Evolutionary conservation across 2,329 filamentous ascomycete species (phyloP).

Genomic region (Purpureocillium lavendulum): DNA sequence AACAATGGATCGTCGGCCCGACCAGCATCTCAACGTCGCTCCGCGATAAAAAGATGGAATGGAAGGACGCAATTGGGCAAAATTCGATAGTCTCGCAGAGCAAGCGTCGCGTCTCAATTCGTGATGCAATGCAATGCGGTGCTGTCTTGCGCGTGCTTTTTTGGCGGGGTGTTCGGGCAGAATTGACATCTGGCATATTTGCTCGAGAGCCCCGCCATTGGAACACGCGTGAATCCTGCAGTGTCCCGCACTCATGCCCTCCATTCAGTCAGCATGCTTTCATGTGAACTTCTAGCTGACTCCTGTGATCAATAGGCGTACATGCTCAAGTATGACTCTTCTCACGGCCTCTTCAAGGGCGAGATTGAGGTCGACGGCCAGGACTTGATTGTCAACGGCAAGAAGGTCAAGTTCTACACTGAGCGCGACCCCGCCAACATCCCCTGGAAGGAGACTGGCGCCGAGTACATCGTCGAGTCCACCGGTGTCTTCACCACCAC

Average conservation of each 20-base stretch:
- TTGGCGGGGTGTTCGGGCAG: too few relatives aligned
- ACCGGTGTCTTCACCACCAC: constrained; percentile 99
- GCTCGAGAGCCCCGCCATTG: too few relatives aligned
- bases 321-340: constrained; percentile 99
- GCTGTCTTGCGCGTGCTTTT: too few relatives aligned
- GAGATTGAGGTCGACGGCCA: constrained; percentile 63
- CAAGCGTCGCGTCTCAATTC: too few relatives aligned
- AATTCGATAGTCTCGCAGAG: too few relatives aligned
- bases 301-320: constrained; percentile 58
- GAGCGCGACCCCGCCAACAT: constrained; percentile 86
- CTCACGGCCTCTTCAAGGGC: constrained; percentile 95
- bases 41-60: too few relatives aligned
- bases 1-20: too few relatives aligned
- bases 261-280: not conserved
- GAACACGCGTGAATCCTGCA: too few relatives aligned
- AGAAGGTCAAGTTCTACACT: constrained; percentile 88
- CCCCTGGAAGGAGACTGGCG: constrained; percentile 81
- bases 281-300: not conserved
- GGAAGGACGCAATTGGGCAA: too few relatives aligned
- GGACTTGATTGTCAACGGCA: constrained; percentile 84
- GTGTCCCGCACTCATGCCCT: not conserved
- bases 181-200: too few relatives aligned
- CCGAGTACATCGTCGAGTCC: constrained; percentile 93
- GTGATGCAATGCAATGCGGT: too few relatives aligned
- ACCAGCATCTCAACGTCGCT: too few relatives aligned